phyloP scores from a whole-genome alignment of 345 rosid species.

The Rhizophora mangle region DNA sequence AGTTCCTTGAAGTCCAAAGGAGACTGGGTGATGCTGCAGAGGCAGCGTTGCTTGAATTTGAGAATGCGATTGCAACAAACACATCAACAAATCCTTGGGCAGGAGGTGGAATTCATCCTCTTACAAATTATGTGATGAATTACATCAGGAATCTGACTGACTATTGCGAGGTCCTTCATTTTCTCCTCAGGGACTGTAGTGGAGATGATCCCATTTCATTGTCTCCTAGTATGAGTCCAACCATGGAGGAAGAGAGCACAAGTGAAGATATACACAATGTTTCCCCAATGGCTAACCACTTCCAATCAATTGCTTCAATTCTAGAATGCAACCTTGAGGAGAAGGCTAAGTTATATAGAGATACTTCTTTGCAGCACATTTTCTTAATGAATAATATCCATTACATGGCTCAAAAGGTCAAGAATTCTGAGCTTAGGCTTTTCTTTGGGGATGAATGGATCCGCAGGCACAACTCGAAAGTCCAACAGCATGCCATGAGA shows the following conservation, averaged over 20 bases:
- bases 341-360: constrained; percentile 62
- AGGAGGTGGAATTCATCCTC: constrained; percentile 68
- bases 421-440: constrained; percentile 56
- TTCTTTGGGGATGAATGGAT: constrained; percentile 77
- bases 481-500: constrained; percentile 67
- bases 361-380: constrained; percentile 62
- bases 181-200: constrained; percentile 51
- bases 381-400: constrained; percentile 86
- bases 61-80: constrained; percentile 61
- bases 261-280: constrained; percentile 24
- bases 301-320: constrained; percentile 52
- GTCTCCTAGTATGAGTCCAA: constrained; percentile 34
- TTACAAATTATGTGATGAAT: constrained; percentile 82
- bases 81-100: constrained; percentile 54
- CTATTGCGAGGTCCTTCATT: constrained; percentile 53
- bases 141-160: constrained; percentile 63
- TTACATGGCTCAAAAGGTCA: constrained; percentile 82
- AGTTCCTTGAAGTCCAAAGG: constrained; percentile 54
- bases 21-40: constrained; percentile 63
- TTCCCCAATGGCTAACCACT: constrained; percentile 46
- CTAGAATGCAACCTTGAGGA: constrained; percentile 67
- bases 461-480: constrained; percentile 66
- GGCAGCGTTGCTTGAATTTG: constrained; percentile 68
- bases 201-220: constrained; percentile 27
- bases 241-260: constrained; percentile 36